Evolutionary conservation across 2,329 filamentous ascomycete genomes (phyloP).

Genomic region (Gaeumannomyces sp.): DNA sequence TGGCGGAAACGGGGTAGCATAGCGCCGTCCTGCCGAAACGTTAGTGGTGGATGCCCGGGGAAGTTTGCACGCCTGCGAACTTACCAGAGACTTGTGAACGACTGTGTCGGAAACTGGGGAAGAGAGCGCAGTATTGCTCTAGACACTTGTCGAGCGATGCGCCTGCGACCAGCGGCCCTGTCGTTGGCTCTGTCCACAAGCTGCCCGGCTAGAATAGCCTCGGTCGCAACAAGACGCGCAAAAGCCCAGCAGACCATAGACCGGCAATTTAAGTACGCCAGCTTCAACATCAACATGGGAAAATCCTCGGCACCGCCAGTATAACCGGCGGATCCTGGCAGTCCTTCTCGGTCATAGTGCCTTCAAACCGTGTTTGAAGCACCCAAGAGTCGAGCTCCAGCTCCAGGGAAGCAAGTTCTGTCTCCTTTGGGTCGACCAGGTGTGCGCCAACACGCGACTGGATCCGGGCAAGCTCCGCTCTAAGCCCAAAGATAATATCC

Average conservation of each 20-base stretch:
- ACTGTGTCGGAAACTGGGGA: neutral
- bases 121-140: neutral
- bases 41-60: neutral
- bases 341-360: neutral
- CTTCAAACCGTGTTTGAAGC: neutral
- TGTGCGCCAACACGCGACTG: constrained; percentile 6
- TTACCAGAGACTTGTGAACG: constrained; percentile 1
- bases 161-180: neutral
- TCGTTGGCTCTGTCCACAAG: neutral
- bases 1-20: constrained; percentile 11
- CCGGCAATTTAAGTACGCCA: constrained; percentile 8
- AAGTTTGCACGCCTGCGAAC: neutral
- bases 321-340: neutral
- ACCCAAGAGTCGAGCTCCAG: neutral
- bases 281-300: constrained; percentile 6
- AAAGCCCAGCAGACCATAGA: constrained; percentile 11
- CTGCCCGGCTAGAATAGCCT: neutral
- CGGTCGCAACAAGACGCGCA: constrained; percentile 4
- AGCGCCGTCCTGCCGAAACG: constrained; percentile 3
- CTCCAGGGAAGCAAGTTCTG: neutral
- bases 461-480: neutral
- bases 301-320: neutral
- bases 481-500: neutral
- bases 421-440: neutral
- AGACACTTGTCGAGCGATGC: neutral